Base-by-base conservation (phyloP, 2,329 filamentous ascomycete species). In the Colletotrichum sp. region DNA sequence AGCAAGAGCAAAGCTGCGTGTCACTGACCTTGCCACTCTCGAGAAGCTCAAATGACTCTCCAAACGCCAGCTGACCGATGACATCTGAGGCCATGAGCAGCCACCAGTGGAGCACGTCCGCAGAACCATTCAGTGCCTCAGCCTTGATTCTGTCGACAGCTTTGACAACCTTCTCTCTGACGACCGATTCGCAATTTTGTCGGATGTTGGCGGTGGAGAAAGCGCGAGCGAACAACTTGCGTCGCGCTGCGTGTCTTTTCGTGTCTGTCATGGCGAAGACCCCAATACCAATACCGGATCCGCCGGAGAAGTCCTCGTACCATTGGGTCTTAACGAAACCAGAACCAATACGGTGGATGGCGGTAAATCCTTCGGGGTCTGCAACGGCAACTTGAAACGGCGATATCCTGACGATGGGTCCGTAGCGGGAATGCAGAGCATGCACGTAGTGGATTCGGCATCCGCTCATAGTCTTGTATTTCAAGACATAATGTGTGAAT, bases 1-100 rank as follows among this genome's bases (percentile, higher is more conserved):
- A n/a, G 5, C 2, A 52, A 3, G 2, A 21, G 5, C 3, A 21
- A 21, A 13, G 10, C 10, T 7, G 44, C 28, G 10, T 39, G 12
- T 65, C 3, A 49, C 62, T 30, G 3, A 90, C 89, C 82, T 88
- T 80, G 16, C 88, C 89, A 5, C 80, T 80, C 71, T 92, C 89
- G 5, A 92, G 80, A 83, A 88, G 88, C 1, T 82, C 80, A 72
- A 92, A 91, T 1, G 88, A 89, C 32, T 91, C 86, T 0, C 90
- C 90, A 80, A 92, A 92, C 2, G 83, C 87, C 16, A 92, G 79
- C 64, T 90, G 85, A 0, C 86, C 89, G 65, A 91, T 89, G 0
- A 90, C 82, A 78, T 92, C 90, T 0, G 89, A 90, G 0, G 89
- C 81, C 84, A 91, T 87, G 67, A 90, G 90, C 6, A 87, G 79